Conservation (phyloP, 2,329 filamentous ascomycete species). For the Cadophora malorum region DNA sequence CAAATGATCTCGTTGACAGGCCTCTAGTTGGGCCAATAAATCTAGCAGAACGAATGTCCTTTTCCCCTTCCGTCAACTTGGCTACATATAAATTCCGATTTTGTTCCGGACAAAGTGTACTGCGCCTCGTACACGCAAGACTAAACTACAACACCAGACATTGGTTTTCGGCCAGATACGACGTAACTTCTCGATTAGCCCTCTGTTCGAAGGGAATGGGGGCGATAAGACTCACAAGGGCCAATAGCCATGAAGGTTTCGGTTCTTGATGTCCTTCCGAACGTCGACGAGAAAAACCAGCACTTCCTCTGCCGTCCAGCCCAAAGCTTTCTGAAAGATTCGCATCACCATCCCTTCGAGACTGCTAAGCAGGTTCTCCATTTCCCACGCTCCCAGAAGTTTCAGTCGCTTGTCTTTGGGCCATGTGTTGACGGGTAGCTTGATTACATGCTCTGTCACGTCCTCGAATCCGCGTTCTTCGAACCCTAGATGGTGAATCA, state of each 20-base stretch:
- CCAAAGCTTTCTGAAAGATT: slow-evolving; percentile 31
- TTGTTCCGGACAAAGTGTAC: too few species aligned
- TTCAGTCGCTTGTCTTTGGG: slow-evolving; percentile 33
- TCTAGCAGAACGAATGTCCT: too few species aligned
- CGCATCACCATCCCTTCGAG: slow-evolving; percentile 32
- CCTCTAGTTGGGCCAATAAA: too few species aligned
- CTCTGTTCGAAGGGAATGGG: not conserved
- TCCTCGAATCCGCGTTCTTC: not conserved
- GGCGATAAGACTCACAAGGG: not conserved
- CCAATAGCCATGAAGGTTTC: slow-evolving; percentile 6
- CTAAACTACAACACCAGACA: not conserved
- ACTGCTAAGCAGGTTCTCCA: slow-evolving; percentile 32
- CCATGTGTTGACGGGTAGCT: slow-evolving; percentile 28
- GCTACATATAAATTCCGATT: too few species aligned
- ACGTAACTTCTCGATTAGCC: not conserved
- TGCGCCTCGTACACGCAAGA: too few species aligned
- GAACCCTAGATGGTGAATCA: not conserved
- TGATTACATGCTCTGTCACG: not conserved
- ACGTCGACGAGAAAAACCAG: slow-evolving; percentile 31
- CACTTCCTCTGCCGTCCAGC: slow-evolving; percentile 31
- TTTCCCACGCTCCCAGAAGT: slow-evolving; percentile 34
- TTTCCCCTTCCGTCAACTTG: too few species aligned
- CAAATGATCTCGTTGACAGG: too few species aligned
- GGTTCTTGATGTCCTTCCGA: slow-evolving; percentile 31
- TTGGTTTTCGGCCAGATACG: not conserved